phyloP scores from a whole-genome alignment of 768 basidiomycete species.

The Lyophyllum shimeji region DNA sequence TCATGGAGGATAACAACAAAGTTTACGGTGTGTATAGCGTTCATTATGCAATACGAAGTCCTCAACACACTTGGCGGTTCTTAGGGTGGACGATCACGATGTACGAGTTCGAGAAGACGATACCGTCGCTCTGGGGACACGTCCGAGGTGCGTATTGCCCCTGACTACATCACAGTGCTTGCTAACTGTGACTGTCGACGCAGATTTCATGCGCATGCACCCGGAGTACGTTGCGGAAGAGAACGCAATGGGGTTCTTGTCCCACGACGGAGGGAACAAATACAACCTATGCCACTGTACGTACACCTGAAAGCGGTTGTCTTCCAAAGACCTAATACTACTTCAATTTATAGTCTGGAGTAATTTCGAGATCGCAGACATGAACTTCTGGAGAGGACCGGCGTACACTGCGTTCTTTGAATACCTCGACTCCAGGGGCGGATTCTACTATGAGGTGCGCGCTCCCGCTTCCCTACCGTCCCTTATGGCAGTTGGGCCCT shows the following conservation, averaged over 20 bases:
- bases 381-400: slow-evolving; percentile 65
- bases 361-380: slow-evolving; percentile 74
- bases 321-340: slow-evolving; percentile 19
- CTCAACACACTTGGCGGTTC: neutral
- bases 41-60: neutral
- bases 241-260: slow-evolving; percentile 67
- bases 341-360: slow-evolving; percentile 45
- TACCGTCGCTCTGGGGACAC: slow-evolving; percentile 73
- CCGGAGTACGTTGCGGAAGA: slow-evolving; percentile 55
- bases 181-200: neutral
- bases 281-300: slow-evolving; percentile 73
- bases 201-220: slow-evolving; percentile 60
- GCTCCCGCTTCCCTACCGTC: slow-evolving; percentile 31
- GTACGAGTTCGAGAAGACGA: slow-evolving; percentile 76
- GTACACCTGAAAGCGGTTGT: slow-evolving; percentile 30
- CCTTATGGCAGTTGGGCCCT: slow-evolving; percentile 33
- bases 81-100: slow-evolving; percentile 73
- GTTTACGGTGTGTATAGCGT: slow-evolving; percentile 50
- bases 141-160: slow-evolving; percentile 52
- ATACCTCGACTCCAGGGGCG: slow-evolving; percentile 58
- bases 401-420: slow-evolving; percentile 69
- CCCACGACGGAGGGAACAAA: slow-evolving; percentile 64
- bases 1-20: slow-evolving; percentile 72
- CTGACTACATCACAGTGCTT: neutral
- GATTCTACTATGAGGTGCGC: slow-evolving; percentile 67